Base-by-base conservation (phyloP, 441 rosid species). In the Pelargonium fulgidum region DNA sequence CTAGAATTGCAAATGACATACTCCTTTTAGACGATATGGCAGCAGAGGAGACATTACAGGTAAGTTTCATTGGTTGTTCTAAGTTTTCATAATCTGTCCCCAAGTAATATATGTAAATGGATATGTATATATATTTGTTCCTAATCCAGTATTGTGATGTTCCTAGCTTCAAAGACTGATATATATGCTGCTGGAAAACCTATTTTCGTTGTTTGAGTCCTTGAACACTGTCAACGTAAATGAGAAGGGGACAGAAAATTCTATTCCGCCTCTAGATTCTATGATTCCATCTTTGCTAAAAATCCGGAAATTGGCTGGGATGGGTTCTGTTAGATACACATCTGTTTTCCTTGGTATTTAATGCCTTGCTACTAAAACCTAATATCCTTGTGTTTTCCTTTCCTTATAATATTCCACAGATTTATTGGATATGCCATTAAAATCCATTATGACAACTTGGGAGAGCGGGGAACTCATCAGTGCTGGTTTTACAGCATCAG, bases 1-100 rank as follows among this genome's bases (percentile, higher is more conserved):
- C 89, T 54, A 82, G 95, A 79, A 85, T 92, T 58, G 64, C 85
- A 9, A 84, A 69, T 80, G 96, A 95, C 77, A 83, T 92, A 70
- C 95, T 95, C 70, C 87, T 87, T 72, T 79, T 95, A 68, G 99
- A 95, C 77, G 99, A 95, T 77, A 85, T 95, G 86, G 98, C 99
- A 48, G 99, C 99, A 7, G 99, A 95, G 68, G 99, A 95, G 81
- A 92, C 99, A 66, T 81, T 90, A 73, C 93, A 88, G 93, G 99
- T 89, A 70, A 41, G 24, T 16, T 66, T 16, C 48, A 66, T 22
- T 3, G 16, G 47, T 65, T 50, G 29, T 68, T 48, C 7, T 39
- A 14, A 36, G 41, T 42, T 19, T 33, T 26, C 63, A 58, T 54
- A 17, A 54, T 48, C 61, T 20, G 16, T 48, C 56, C 56, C 16